Evolutionary conservation across 306 rosid species (phyloP).

Genomic region (Mimosa pudica): DNA sequence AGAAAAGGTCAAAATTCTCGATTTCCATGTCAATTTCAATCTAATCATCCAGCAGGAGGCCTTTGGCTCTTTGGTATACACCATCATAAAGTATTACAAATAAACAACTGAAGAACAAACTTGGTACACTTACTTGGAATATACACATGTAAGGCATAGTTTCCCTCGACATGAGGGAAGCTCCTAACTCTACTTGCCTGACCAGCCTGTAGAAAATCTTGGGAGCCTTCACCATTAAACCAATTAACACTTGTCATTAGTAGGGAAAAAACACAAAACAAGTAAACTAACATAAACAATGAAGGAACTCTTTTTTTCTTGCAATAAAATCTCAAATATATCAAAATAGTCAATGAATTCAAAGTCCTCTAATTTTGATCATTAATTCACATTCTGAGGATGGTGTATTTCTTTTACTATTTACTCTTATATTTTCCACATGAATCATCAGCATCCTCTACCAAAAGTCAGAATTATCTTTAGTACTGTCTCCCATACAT

Average conservation of each 20-base stretch:
- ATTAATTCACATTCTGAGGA: constrained; percentile 16
- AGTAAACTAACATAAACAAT: constrained; percentile 1
- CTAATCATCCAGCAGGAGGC: background rate
- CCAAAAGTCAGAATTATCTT: constrained; percentile 11
- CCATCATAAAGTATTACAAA: background rate
- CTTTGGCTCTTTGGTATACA: background rate
- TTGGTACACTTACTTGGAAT: constrained; percentile 67
- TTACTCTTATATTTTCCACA: background rate
- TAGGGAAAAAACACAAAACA: background rate
- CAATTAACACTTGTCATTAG: constrained; percentile 36
- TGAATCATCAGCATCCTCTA: constrained; percentile 17
- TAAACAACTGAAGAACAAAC: background rate
- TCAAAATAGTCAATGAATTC: constrained; percentile 15
- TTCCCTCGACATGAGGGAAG: constrained; percentile 87
- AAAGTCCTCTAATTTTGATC: background rate
- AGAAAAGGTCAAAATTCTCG: background rate
- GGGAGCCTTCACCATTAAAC: constrained; percentile 48
- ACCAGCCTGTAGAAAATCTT: constrained; percentile 39
- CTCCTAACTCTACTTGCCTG: constrained; percentile 69
- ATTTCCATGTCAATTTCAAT: background rate
- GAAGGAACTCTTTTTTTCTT: background rate
- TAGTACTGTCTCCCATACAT: background rate
- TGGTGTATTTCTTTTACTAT: background rate
- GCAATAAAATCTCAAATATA: constrained; percentile 17
- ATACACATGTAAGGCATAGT: constrained; percentile 79